Conservation (phyloP, 2,329 filamentous ascomycete species). For the Aspergillus sp. region DNA sequence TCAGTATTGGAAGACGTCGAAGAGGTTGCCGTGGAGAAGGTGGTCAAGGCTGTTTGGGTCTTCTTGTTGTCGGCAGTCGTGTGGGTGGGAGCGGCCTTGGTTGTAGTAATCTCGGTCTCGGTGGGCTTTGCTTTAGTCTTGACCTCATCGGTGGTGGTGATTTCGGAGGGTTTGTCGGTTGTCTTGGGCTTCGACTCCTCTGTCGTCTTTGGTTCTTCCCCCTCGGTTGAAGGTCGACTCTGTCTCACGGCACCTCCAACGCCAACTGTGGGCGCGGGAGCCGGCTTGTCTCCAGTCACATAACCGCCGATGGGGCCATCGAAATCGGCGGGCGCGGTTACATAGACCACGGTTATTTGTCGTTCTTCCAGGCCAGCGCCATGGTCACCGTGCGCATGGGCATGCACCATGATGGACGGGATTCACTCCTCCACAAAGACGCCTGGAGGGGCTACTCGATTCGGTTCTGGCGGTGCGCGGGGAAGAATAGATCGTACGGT, state of each 20-base stretch:
- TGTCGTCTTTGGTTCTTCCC: conserved; percentile 8
- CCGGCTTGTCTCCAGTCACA: conserved; percentile 31
- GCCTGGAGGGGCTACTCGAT: too few species aligned
- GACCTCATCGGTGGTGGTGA: conserved; percentile 9
- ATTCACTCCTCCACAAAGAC: not conserved
- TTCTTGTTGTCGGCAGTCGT: conserved; percentile 7
- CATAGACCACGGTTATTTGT: conserved; percentile 43
- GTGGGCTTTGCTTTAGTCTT: conserved; percentile 13
- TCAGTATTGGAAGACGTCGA: conserved; percentile 20
- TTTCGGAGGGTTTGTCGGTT: conserved; percentile 2
- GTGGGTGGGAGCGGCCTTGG: conserved; percentile 1
- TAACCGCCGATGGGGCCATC: conserved; percentile 50
- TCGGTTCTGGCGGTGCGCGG: too few species aligned
- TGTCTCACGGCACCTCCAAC: conserved; percentile 28
- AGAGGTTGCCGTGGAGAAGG: conserved; percentile 20
- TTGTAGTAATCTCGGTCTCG: conserved; percentile 6
- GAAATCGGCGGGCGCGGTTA: conserved; percentile 54
- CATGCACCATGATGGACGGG: conserved; percentile 27
- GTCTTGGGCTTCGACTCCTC: conserved; percentile 8
- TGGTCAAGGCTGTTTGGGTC: conserved; percentile 13
- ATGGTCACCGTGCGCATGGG: conserved; percentile 30
- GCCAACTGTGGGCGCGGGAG: conserved; percentile 18
- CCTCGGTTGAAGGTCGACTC: conserved; percentile 7
- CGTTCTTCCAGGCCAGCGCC: conserved; percentile 20
- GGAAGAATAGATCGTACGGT: too few species aligned